phyloP scores from a whole-genome alignment of 805 yeast genomes.

The Alloascoidea hylecoeti region DNA sequence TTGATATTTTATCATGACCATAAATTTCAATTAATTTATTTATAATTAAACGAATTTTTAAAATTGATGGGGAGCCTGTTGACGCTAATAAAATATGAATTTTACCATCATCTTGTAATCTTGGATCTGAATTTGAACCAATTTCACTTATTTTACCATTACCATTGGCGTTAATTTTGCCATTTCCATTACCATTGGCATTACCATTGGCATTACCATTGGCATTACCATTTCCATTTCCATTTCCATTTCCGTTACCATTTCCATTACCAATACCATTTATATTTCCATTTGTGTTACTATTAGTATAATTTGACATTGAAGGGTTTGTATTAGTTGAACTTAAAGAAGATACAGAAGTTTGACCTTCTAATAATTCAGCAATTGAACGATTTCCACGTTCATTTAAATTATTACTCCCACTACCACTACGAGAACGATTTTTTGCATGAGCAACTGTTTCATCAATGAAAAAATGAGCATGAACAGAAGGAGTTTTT shows the following conservation, averaged over 20 bases:
- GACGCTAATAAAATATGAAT: constrained; percentile 77
- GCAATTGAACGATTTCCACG: background rate
- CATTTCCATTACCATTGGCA: constrained; percentile 1
- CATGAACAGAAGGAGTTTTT: constrained; percentile 54
- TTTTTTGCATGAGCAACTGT: constrained; percentile 36
- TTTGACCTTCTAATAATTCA: constrained; percentile 2
- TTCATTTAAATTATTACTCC: constrained; percentile 12
- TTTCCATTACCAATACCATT: background rate
- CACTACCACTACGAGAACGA: constrained; percentile 19
- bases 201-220: constrained; percentile 1
- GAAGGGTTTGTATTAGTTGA: constrained; percentile 8
- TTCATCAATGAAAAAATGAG: constrained; percentile 65
- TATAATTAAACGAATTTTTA: constrained; percentile 65
- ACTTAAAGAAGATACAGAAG: constrained; percentile 7
- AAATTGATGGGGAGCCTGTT: constrained; percentile 79
- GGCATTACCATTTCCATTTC: background rate
- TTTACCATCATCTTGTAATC: constrained; percentile 74
- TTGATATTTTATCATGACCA: constrained; percentile 59
- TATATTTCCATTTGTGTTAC: background rate
- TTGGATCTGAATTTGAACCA: constrained; percentile 40
- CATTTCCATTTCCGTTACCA: background rate
- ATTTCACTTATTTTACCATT: constrained; percentile 18
- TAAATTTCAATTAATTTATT: constrained; percentile 71
- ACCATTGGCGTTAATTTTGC: constrained; percentile 5
- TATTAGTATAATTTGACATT: constrained; percentile 4